These are phyloP conservation scores for Vitis hybrid DNA, from an alignment of 177 flowering plant species.

Conservation along the genomic window DNA sequence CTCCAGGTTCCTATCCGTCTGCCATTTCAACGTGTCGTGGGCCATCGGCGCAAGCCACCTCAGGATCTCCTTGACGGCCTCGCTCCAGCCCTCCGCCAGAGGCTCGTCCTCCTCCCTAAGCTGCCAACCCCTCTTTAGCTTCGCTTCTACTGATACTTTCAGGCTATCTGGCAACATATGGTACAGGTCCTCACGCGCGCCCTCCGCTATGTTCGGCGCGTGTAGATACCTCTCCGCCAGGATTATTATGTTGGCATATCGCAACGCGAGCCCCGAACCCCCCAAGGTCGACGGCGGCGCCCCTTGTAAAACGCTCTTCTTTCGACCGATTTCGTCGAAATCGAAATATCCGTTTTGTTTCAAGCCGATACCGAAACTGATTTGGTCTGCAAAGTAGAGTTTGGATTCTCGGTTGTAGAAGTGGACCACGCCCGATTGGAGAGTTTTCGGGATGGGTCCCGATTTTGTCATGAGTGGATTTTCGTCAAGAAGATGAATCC, in stretches of 20 bases:
- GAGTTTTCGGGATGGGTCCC: conserved; percentile 26
- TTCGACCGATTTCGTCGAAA: neutral
- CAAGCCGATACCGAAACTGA: conserved; percentile 3
- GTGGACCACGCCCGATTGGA: conserved; percentile 15
- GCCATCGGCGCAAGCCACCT: conserved; percentile 78
- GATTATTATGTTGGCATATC: conserved; percentile 68
- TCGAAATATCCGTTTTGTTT: neutral
- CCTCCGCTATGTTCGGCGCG: conserved; percentile 29
- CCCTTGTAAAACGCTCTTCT: conserved; percentile 18
- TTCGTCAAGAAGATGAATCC: neutral
- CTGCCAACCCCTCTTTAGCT: conserved; percentile 33
- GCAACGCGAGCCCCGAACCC: conserved; percentile 55
- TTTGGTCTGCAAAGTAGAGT: neutral
- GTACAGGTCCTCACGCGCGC: conserved; percentile 44
- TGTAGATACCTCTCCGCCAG: conserved; percentile 38
- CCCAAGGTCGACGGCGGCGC: conserved; percentile 65
- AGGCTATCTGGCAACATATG: conserved; percentile 59
- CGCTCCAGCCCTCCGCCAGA: conserved; percentile 68
- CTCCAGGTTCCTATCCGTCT: conserved; percentile 60
- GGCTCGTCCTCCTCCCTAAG: conserved; percentile 18
- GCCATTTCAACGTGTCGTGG: conserved; percentile 65
- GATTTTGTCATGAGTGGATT: conserved; percentile 18
- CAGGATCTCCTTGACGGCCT: conserved; percentile 51
- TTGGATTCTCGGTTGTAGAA: conserved; percentile 27
- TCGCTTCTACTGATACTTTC: conserved; percentile 36